Conservation (phyloP, 768 basidiomycete species). For the Trametes maxima region DNA sequence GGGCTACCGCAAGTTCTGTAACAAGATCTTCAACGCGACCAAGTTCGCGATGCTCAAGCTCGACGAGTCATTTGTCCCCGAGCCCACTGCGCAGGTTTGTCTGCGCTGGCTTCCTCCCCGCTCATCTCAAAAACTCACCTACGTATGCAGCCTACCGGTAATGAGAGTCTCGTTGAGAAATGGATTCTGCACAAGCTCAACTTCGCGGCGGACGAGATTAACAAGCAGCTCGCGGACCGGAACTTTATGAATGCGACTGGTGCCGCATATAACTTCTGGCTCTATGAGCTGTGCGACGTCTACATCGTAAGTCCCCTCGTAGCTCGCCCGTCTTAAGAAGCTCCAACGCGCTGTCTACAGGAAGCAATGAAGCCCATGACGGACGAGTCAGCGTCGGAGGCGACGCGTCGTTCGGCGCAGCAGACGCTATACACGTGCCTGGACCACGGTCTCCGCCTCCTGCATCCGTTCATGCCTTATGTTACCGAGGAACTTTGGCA, state of each 20-base stretch:
- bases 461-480: constrained; percentile 99
- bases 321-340: not conserved
- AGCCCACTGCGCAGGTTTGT: constrained; percentile 65
- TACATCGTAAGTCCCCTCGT: constrained; percentile 74
- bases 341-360: constrained; percentile 41
- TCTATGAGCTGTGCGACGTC: constrained; percentile 98
- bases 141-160: constrained; percentile 70
- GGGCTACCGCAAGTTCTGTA: constrained; percentile 99
- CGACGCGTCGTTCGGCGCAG: constrained; percentile 79
- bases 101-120: too few relatives aligned
- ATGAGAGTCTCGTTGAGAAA: constrained; percentile 88
- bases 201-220: constrained; percentile 74
- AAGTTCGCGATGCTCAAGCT: constrained; percentile 99
- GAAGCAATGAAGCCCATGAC: constrained; percentile 99
- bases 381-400: constrained; percentile 66
- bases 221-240: constrained; percentile 70
- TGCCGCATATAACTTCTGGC: constrained; percentile 90
- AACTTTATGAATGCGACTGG: constrained; percentile 94
- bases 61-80: constrained; percentile 80
- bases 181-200: constrained; percentile 98
- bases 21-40: constrained; percentile 99
- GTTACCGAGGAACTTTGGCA: constrained; percentile 99
- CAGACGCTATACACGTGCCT: constrained; percentile 96
- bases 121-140: not conserved
- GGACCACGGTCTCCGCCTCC: constrained; percentile 83